Conservation (phyloP, 2,329 filamentous ascomycete genomes). For the Fulvia fulva region DNA sequence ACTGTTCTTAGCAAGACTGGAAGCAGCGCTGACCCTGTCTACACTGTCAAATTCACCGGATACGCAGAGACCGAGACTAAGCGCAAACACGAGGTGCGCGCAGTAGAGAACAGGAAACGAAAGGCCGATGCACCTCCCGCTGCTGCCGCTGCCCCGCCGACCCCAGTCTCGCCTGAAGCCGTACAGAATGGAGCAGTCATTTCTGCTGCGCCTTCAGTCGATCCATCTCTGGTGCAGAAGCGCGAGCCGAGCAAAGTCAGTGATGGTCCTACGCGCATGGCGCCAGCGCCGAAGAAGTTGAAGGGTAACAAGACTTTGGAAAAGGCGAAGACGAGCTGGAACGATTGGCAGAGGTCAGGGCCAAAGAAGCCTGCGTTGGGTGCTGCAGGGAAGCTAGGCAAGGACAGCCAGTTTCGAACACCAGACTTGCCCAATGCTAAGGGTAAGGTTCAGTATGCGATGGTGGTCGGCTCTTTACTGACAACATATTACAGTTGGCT, state of each 20-base stretch:
- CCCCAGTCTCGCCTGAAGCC: slow-evolving; percentile 39
- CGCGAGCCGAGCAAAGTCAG: slow-evolving; percentile 58
- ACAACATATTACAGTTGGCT: slow-evolving; percentile 64
- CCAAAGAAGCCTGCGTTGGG: slow-evolving; percentile 30
- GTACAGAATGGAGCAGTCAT: slow-evolving; percentile 53
- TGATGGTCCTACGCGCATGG: slow-evolving; percentile 48
- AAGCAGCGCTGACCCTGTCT: slow-evolving; percentile 84
- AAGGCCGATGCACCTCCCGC: slow-evolving; percentile 74
- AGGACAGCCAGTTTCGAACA: slow-evolving; percentile 48
- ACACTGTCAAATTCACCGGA: slow-evolving; percentile 90
- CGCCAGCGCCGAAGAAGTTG: slow-evolving; percentile 63
- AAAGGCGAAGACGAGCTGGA: slow-evolving; percentile 88
- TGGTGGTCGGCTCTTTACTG: slow-evolving; percentile 20
- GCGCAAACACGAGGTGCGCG: slow-evolving; percentile 74
- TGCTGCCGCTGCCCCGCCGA: slow-evolving; percentile 36
- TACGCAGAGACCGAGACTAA: slow-evolving; percentile 79
- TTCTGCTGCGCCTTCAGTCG: slow-evolving; percentile 63
- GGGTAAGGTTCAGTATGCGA: slow-evolving; percentile 55
- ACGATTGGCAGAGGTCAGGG: slow-evolving; percentile 78
- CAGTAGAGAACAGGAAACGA: slow-evolving; percentile 61
- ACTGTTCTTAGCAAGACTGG: slow-evolving; percentile 92
- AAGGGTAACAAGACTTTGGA: slow-evolving; percentile 92
- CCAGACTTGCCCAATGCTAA: slow-evolving; percentile 79
- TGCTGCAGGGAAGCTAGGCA: slow-evolving; percentile 23
- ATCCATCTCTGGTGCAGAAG: slow-evolving; percentile 62